Evolutionary conservation across 768 basidiomycete species (phyloP).

Genomic region (Boletus rubropictus): DNA sequence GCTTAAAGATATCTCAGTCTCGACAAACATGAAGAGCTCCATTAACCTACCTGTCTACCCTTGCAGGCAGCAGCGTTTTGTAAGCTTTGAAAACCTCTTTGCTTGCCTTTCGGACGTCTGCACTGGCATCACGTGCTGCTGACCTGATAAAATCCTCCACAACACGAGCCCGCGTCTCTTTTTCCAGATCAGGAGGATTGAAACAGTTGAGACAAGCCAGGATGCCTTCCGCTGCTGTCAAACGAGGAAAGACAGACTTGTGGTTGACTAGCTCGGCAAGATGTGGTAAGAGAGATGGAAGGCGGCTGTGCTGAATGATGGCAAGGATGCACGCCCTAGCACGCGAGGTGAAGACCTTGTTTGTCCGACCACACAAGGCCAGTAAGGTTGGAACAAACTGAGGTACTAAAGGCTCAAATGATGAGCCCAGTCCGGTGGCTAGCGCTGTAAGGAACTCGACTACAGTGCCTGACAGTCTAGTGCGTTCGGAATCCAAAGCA

Average conservation of each 20-base stretch:
- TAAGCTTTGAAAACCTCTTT: constrained; percentile 74
- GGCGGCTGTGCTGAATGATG: constrained; percentile 63
- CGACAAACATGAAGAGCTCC: not conserved
- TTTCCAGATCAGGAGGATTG: constrained; percentile 76
- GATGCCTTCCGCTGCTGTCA: constrained; percentile 60
- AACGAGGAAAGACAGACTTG: constrained; percentile 59
- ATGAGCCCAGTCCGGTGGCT: constrained; percentile 48
- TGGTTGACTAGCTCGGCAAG: constrained; percentile 55
- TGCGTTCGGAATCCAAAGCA: constrained; percentile 69
- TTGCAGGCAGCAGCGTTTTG: constrained; percentile 57
- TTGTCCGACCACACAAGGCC: constrained; percentile 62
- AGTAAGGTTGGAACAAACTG: constrained; percentile 66
- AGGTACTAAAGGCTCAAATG: constrained; percentile 64
- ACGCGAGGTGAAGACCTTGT: constrained; percentile 70
- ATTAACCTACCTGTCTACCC: constrained; percentile 56
- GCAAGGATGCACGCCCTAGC: constrained; percentile 53
- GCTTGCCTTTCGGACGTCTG: constrained; percentile 66
- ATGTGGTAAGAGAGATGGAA: constrained; percentile 56
- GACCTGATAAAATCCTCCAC: constrained; percentile 65
- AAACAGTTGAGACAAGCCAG: constrained; percentile 65
- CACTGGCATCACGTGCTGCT: constrained; percentile 67
- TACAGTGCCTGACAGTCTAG: constrained; percentile 61
- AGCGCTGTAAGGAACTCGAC: constrained; percentile 55
- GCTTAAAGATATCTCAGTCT: constrained; percentile 34
- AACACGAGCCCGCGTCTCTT: constrained; percentile 54